A percentile compares a stretch with the other conserved stretches of the same genome.
These are phyloP conservation scores for Podospora fimiseda DNA, from an alignment of 495 filamentous ascomycete species.

Conservation along the genomic window DNA sequence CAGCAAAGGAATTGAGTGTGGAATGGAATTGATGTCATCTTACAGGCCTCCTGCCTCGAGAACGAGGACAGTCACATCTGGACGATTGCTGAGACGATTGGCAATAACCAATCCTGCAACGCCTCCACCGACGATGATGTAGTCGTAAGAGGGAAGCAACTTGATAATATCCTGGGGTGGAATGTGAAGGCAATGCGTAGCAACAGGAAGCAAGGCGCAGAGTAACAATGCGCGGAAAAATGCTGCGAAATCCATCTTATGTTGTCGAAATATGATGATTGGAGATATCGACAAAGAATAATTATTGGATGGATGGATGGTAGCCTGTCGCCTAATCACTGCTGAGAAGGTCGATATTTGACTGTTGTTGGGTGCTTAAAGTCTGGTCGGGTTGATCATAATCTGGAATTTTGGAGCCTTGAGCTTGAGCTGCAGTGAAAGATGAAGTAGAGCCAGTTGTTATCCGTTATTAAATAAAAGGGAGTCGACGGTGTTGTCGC, in stretches of 20 bases:
- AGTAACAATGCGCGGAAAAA: not conserved
- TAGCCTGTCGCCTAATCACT: not conserved
- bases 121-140: constrained; percentile 50
- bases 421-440: not conserved
- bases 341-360: not conserved
- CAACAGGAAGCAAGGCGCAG: not conserved
- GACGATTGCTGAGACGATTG: constrained; percentile 29
- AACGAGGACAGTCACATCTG: constrained; percentile 32
- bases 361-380: not conserved
- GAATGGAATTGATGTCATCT: not conserved
- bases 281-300: not conserved
- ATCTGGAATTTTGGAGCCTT: not conserved
- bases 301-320: not conserved
- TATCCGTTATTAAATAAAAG: not conserved
- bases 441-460: not conserved
- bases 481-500: not conserved
- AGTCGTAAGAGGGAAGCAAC: constrained; percentile 31
- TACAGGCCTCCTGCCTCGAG: constrained; percentile 31
- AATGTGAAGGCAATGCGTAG: constrained; percentile 4
- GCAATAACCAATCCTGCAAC: constrained; percentile 47
- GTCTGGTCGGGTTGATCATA: not conserved
- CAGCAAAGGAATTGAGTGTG: not conserved
- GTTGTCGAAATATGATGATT: not conserved
- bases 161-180: constrained; percentile 5
- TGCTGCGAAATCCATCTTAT: constrained; percentile 5